These are phyloP conservation scores for Botrytis pseudocinerea DNA, from an alignment of 2,329 filamentous ascomycete species.

Conservation along the genomic window DNA sequence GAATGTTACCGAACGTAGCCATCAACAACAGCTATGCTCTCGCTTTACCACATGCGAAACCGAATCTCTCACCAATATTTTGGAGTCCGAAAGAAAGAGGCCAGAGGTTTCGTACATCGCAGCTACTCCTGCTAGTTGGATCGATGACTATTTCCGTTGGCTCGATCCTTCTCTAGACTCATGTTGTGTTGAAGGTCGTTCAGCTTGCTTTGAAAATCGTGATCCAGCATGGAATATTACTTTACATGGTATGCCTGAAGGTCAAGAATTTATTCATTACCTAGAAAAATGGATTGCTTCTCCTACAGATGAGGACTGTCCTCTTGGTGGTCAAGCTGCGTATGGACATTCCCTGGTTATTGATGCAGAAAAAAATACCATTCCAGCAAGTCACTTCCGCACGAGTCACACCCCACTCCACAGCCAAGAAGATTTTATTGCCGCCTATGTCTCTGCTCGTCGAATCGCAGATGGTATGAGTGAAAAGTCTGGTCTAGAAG, in stretches of 20 bases:
- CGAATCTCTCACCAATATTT: conserved; percentile 80
- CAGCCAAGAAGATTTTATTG: conserved; percentile 90
- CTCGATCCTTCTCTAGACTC: conserved; percentile 80
- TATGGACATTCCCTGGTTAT: conserved; percentile 85
- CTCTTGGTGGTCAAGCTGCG: conserved; percentile 82
- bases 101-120: conserved; percentile 85
- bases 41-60: conserved; percentile 86
- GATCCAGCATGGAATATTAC: conserved; percentile 86
- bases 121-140: conserved; percentile 88
- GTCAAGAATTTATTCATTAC: conserved; percentile 86
- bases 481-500: conserved; percentile 68
- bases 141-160: conserved; percentile 96
- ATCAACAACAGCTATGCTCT: conserved; percentile 87
- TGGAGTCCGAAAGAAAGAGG: conserved; percentile 93
- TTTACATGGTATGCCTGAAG: conserved; percentile 87
- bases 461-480: conserved; percentile 80
- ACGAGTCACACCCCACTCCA: conserved; percentile 84
- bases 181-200: conserved; percentile 45
- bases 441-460: conserved; percentile 83
- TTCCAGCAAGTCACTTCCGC: conserved; percentile 87
- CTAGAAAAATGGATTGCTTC: conserved; percentile 78
- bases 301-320: conserved; percentile 80
- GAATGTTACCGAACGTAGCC: conserved; percentile 71
- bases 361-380: conserved; percentile 63
- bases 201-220: conserved; percentile 77